Conservation (phyloP, 2,329 filamentous ascomycete species). For the Fusarium illudens region DNA sequence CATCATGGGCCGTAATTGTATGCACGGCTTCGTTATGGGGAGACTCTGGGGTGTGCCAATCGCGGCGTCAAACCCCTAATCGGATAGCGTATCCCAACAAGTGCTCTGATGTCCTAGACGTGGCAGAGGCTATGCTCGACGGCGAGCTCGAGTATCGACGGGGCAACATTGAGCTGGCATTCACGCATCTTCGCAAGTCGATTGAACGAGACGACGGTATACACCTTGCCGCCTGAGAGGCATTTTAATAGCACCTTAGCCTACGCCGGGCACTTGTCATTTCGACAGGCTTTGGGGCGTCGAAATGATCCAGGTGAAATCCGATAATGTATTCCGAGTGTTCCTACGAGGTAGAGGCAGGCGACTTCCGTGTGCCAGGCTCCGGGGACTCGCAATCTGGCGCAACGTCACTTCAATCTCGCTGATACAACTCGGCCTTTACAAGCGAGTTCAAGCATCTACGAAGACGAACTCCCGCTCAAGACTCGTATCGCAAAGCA, state of each 20-base stretch:
- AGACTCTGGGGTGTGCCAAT: too few relatives aligned
- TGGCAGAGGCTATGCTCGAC: constrained; percentile 71
- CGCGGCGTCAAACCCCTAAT: too few relatives aligned
- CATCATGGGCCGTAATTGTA: too few relatives aligned
- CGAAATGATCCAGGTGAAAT: background rate
- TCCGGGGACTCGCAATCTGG: background rate
- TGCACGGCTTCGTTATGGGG: too few relatives aligned
- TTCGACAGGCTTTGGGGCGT: too few relatives aligned
- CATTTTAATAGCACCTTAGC: too few relatives aligned
- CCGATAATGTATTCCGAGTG: background rate
- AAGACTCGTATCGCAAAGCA: background rate
- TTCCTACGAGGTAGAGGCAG: background rate
- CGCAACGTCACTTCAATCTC: too few relatives aligned
- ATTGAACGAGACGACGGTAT: constrained; percentile 65
- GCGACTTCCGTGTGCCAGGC: background rate
- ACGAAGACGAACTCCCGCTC: background rate
- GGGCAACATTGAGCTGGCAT: constrained; percentile 65
- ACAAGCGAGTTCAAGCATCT: too few relatives aligned
- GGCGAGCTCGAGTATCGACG: constrained; percentile 76
- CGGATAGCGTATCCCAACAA: constrained; percentile 75
- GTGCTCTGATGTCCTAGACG: constrained; percentile 66
- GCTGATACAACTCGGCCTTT: background rate
- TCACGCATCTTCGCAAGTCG: constrained; percentile 62
- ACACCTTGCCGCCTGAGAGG: too few relatives aligned
- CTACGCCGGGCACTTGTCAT: too few relatives aligned